These are phyloP conservation scores for Saturnispora halmiae DNA, from an alignment of 805 yeast genomes.

Conservation along the genomic window DNA sequence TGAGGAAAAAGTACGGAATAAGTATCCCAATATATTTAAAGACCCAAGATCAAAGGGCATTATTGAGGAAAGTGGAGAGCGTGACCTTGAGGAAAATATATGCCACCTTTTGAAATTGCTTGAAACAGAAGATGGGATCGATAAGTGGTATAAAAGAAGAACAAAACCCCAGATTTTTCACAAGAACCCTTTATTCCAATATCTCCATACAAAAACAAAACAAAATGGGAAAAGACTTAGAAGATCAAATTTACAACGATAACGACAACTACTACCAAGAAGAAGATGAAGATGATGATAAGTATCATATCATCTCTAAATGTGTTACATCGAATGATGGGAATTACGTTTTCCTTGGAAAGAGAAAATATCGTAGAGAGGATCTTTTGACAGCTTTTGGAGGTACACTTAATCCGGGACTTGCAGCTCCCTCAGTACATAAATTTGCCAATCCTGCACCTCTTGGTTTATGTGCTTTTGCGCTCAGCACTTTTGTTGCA, in stretches of 20 bases:
- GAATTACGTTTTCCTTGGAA: conserved; percentile 62
- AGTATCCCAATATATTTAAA: no score
- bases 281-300: neutral
- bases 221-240: neutral
- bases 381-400: conserved; percentile 66
- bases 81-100: no score
- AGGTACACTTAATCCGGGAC: conserved; percentile 73
- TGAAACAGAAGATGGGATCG: no score
- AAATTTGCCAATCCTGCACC: neutral
- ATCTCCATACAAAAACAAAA: no score
- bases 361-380: conserved; percentile 51
- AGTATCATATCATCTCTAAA: conserved; percentile 13
- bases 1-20: no score
- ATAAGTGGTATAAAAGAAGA: no score
- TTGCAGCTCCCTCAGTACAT: conserved; percentile 28
- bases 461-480: conserved; percentile 52
- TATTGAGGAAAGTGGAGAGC: no score
- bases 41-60: no score
- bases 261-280: neutral
- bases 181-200: no score
- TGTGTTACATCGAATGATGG: conserved; percentile 45
- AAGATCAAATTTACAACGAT: neutral
- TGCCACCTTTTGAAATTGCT: no score
- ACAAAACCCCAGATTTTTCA: no score
- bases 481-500: conserved; percentile 55